Conservation (phyloP, 2,329 filamentous ascomycete species). For the Beauveria caledonica region DNA sequence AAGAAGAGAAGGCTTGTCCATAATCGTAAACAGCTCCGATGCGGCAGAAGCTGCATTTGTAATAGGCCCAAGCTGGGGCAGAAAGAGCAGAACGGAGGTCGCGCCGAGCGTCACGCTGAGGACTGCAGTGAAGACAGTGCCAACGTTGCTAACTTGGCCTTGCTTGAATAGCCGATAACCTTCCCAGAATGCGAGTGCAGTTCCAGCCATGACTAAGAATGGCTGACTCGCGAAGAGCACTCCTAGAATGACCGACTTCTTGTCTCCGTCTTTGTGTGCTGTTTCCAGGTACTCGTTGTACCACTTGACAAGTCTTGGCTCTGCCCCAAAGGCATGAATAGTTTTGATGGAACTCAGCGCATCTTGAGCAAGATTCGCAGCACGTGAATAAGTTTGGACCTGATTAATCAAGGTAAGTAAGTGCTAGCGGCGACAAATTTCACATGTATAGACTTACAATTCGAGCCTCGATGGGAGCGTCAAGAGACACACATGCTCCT, state of each 20-base stretch:
- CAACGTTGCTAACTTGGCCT: constrained; percentile 5
- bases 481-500: neutral
- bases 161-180: neutral
- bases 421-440: neutral
- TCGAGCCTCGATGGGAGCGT: neutral
- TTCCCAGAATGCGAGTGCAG: constrained; percentile 10
- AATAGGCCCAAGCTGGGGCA: neutral
- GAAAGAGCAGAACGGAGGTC: neutral
- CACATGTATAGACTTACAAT: neutral
- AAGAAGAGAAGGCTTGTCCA: neutral
- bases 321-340: constrained; percentile 6
- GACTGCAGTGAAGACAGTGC: constrained; percentile 1
- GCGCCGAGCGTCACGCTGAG: neutral
- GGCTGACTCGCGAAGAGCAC: constrained; percentile 5
- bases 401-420: neutral
- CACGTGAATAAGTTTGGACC: constrained; percentile 5
- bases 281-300: constrained; percentile 6
- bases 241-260: constrained; percentile 5
- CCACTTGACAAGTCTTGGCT: neutral
- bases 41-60: neutral
- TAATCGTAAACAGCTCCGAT: neutral
- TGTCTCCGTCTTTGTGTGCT: constrained; percentile 2
- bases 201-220: constrained; percentile 2
- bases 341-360: constrained; percentile 7
- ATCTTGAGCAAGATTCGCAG: constrained; percentile 7